Conservation (phyloP, 331 rosid species). For the Spiraea crenata region DNA sequence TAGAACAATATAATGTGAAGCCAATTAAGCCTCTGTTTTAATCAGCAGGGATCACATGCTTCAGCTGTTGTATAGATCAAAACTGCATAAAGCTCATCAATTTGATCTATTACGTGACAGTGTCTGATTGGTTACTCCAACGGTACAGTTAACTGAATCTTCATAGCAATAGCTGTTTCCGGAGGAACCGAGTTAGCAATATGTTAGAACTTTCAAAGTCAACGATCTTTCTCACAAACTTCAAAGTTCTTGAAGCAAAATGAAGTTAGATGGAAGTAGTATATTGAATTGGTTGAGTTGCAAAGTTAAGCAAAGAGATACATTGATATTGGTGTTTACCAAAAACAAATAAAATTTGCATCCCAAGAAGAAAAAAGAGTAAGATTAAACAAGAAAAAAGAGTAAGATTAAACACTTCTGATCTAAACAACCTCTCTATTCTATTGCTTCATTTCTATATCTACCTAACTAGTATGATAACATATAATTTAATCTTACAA, state of each 20-base stretch:
- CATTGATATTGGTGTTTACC: conserved; percentile 32
- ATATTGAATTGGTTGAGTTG: not conserved
- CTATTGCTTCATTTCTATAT: conserved; percentile 3
- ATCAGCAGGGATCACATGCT: not conserved
- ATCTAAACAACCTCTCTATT: not conserved
- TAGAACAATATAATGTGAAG: not conserved
- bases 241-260: not conserved
- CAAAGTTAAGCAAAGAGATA: conserved; percentile 25
- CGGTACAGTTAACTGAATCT: too few relatives aligned
- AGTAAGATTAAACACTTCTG: too few relatives aligned
- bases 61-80: not conserved
- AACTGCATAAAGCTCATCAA: not conserved
- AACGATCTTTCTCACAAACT: not conserved
- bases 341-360: not conserved
- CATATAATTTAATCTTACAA: conserved; percentile 7
- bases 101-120: too few relatives aligned
- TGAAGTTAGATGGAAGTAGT: conserved; percentile 1
- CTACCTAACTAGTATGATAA: conserved; percentile 12
- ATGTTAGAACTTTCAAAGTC: conserved; percentile 1
- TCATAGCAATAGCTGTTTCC: too few relatives aligned
- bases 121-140: too few relatives aligned
- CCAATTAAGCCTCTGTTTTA: not conserved
- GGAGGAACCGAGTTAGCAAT: not conserved
- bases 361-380: conserved; percentile 5
- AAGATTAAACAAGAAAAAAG: not conserved